Base-by-base conservation (phyloP, 192 early-diverging fungal genomes). In the Coemansia sp. region DNA sequence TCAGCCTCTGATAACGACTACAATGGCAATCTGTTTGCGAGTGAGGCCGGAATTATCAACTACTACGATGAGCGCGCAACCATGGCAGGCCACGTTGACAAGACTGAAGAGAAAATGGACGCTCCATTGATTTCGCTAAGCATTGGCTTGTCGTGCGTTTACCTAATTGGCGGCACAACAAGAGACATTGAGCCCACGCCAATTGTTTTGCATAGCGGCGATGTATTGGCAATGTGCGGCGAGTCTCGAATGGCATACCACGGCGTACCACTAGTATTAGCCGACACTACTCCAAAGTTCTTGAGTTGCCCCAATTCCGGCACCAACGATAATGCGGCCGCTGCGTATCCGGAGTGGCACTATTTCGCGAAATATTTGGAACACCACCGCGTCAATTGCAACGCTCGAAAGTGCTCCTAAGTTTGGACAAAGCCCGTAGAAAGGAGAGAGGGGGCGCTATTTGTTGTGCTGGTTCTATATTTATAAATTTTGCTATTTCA, bases 11-110 rank as follows among this genome's bases (percentile, higher is more conserved):
- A 57, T 14, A 93, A 91, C 56, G 71, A 71, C 1, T 95, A 91
- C 65, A 38, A 76, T 9, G 83, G 80, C 10, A 57, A 76, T 2
- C 46, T 81, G 35, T 96, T 86, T 70, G 76, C 70, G 38, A 82
- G 92, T 56, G 91, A 99, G 69, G 96, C 94, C 3, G 97, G 95
- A 3, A 93, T 99, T 0, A 70, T 99, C 33, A 99, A 99, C 74
- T 96, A 91, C 67, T 99, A 99, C 68, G 88, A 91, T 37, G 76
- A 86, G 46, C 83, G 86, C 23, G 91, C 95, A 62, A 78, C 89
- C 5, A 79, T 99, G 69, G 95, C 92, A 78, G 94, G 87, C 9
- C 97, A 99, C 76, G 94, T 96, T 34, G 97, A 99, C 73, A 83
- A 87, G 46, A 95, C 92, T 39, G 97, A 99, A 67, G 59, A 88